Evolutionary conservation across 768 basidiomycete species (phyloP).

Genomic region (Pulveroboletus sp.): DNA sequence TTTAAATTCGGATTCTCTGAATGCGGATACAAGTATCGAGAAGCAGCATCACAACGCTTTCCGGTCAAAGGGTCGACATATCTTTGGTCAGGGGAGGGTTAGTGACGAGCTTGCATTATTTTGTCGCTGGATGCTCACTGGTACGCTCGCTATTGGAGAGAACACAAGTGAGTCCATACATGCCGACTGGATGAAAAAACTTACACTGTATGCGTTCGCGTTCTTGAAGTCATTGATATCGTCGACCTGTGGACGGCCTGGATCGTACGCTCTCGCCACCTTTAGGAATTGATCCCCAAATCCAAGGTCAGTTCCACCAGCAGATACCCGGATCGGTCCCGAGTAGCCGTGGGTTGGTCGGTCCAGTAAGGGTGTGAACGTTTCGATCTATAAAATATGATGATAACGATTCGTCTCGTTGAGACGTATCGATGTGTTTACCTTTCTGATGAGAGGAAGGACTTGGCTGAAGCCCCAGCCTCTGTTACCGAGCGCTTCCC

Average conservation of each 20-base stretch:
- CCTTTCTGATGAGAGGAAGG: constrained; percentile 58
- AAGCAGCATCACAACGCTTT: constrained; percentile 30
- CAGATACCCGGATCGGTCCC: constrained; percentile 29
- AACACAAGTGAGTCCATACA: background rate
- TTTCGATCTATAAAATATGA: constrained; percentile 38
- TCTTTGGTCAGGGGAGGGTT: constrained; percentile 28
- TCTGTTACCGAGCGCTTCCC: constrained; percentile 46
- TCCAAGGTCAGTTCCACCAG: background rate
- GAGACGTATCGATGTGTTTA: constrained; percentile 6
- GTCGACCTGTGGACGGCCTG: constrained; percentile 37
- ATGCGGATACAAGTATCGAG: constrained; percentile 35
- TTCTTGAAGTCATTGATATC: constrained; percentile 45
- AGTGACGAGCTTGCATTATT: background rate
- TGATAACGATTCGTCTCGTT: constrained; percentile 32
- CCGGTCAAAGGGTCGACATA: constrained; percentile 46
- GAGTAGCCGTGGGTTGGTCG: constrained; percentile 35
- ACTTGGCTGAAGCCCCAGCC: constrained; percentile 59
- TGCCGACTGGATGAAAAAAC: constrained; percentile 1
- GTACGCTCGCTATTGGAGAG: constrained; percentile 8
- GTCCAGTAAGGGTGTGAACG: constrained; percentile 30
- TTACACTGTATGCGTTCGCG: constrained; percentile 23
- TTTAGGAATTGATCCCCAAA: constrained; percentile 42
- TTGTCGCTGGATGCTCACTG: constrained; percentile 9
- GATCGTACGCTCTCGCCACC: constrained; percentile 44
- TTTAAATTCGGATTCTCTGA: constrained; percentile 28